Base-by-base conservation (phyloP, 1,284 basidiomycete genomes). In the Cryptococcus sp. region DNA sequence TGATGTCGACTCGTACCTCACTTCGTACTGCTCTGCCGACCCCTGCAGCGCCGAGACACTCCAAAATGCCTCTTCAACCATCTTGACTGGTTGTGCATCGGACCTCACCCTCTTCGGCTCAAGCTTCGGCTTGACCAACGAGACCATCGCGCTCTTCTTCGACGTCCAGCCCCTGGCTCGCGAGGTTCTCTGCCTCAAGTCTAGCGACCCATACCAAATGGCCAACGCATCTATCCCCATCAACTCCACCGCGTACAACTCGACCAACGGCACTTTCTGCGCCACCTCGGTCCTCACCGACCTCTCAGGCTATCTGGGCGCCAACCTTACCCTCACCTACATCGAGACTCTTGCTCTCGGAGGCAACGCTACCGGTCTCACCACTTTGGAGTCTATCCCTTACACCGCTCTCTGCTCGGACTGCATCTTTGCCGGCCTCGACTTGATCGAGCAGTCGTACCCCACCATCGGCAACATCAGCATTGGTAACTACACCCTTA, bases 161-260 rank as follows among this genome's bases (percentile, higher is more conserved):
- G 51, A 54, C 52, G 52, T 63, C 15, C 76, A 77, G 61, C 75
- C 71, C 4, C 62, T 76, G 22, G 72, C 73, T 15, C 66, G 77
- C 20, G 75, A 79, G 61, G 63, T 76, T 15, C 54, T 64, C 19
- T 79, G 77, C 47, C 63, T 78, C 60, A 72, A 76, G 58, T 57
- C 43, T 30, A 54, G n/a, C 47, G 30, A 38, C 42, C n/a, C 42
- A 45, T 45, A 19, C 42, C 54, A 53, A 40, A 54, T 51, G 19
- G 42, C 57, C 51, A 65, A 67, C 47, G 55, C 65, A 19, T 51
- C 68, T 16, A 56, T 60, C 47, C 57, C 65, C 39, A 42, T 60
- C 53, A 60, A 62, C 57, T 57, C 57, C 6, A 58, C 65, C 38
- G 51, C 63, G 5, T 67, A 67, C 64, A 74, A 70, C 69, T 59